Base-by-base conservation (phyloP, 2,329 filamentous ascomycete species). In the Epichloe amarillans region DNA sequence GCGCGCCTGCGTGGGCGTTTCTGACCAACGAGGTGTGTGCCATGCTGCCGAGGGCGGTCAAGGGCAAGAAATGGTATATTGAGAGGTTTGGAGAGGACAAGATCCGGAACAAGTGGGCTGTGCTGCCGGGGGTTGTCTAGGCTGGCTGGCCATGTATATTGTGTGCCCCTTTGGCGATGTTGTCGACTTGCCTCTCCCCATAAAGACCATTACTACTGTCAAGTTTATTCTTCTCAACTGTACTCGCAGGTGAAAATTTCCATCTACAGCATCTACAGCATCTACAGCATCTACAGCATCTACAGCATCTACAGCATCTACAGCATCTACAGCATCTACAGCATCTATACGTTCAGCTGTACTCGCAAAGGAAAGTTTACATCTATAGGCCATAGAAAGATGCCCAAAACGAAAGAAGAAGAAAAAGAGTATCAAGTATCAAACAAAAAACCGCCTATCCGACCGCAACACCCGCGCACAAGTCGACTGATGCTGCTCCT, bases 21-120 rank as follows among this genome's bases (percentile, higher is more conserved):
- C 61, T 95, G 43, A 56, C 95, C 46, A 97, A 96, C 64, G 89
- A 95, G 69, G 70, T 98, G 47, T 69, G 82, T n/a, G 83, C 86
- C 8, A 98, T 97, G 91, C 65, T 94, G 55, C 91, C 93, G 11
- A 75, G 93, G 60, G 90, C 93, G 15, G 70, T 93, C 49, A 79
- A 81, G 56, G 91, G 91, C 23, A 82, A 81, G 66, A 73, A 75
- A 61, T 98, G 93, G 93, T 98, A 98, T 67, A 71, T 83, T 52
- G 76, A 88, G 62, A 87, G 77, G 66, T 98, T 98, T 75, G 91
- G 91, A 11, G 81, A 83, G 69, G 84, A 94, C 46, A 85, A 83
- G 68, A 79, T 95, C 54, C 79, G 79, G 46, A 77, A 76, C 33
- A 80, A 83, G 63, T 90, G 87, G 69, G 87, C 87, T 5, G 79